These are phyloP conservation scores for Canavalia ensiformis DNA, from an alignment of 306 rosid genomes.

Conservation along the genomic window DNA sequence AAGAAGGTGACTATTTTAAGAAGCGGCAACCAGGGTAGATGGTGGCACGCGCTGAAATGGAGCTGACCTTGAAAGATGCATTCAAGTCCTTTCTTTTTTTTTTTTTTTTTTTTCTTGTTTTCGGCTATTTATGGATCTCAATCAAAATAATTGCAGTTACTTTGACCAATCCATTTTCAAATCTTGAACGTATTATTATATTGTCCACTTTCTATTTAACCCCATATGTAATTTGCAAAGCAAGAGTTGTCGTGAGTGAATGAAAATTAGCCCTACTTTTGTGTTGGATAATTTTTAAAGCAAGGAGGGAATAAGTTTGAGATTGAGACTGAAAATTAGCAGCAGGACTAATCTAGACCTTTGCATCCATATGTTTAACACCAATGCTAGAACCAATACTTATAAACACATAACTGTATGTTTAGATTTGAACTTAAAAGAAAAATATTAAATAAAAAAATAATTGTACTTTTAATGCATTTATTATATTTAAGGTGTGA, in stretches of 20 bases:
- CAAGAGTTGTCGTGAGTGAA: neutral
- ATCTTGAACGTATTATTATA: neutral
- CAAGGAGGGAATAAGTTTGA: neutral
- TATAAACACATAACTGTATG: too few relatives aligned
- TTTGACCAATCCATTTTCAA: constrained; percentile 22
- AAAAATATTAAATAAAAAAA: too few relatives aligned
- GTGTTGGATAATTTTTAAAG: neutral
- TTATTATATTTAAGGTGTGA: too few relatives aligned
- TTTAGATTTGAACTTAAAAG: too few relatives aligned
- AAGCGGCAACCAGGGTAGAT: neutral
- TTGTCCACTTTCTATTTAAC: neutral
- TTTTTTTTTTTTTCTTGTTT: too few relatives aligned
- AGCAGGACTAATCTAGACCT: too few relatives aligned
- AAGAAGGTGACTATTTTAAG: neutral
- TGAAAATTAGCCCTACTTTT: neutral
- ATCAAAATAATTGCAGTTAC: neutral
- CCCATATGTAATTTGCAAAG: neutral
- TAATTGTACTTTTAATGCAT: too few relatives aligned
- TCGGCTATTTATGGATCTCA: neutral
- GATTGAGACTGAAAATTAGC: neutral
- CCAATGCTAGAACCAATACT: too few relatives aligned
- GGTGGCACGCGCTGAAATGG: neutral
- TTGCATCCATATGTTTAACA: too few relatives aligned
- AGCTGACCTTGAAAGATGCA: neutral
- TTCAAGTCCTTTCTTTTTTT: neutral